Conservation (phyloP, 1,139 yeast genomes). For the Geotrichum restrictum region DNA sequence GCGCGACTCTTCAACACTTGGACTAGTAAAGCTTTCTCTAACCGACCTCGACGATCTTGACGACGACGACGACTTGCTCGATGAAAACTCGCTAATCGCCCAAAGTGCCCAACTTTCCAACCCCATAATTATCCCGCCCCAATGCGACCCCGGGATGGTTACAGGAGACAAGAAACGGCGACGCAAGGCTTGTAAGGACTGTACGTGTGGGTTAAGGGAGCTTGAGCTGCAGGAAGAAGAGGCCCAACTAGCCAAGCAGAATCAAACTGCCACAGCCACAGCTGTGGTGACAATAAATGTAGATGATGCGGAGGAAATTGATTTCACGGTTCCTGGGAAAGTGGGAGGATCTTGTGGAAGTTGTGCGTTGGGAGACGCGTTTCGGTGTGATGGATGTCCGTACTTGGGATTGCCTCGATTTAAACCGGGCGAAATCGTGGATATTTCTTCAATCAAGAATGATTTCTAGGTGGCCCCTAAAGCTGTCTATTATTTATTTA, state of each 20-base stretch:
- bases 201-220: conserved; percentile 94
- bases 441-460: conserved; percentile 23
- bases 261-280: too few relatives aligned
- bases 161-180: conserved; percentile 49
- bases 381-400: conserved; percentile 97
- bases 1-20: conserved; percentile 27
- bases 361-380: conserved; percentile 95
- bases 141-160: conserved; percentile 43
- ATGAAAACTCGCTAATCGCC: conserved; percentile 30
- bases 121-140: conserved; percentile 43
- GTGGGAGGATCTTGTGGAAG: conserved; percentile 90
- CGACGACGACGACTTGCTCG: conserved; percentile 47
- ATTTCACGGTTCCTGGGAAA: conserved; percentile 91
- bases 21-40: conserved; percentile 39
- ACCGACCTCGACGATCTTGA: conserved; percentile 40
- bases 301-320: conserved; percentile 54
- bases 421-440: conserved; percentile 81
- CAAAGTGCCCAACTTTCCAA: conserved; percentile 36
- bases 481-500: neutral
- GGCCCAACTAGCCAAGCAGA: conserved; percentile 30
- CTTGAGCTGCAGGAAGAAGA: conserved; percentile 44
- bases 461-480: conserved; percentile 2
- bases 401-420: conserved; percentile 94
- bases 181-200: conserved; percentile 80
- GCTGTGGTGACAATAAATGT: conserved; percentile 53